These are phyloP conservation scores for Torulaspora maleeae DNA, from an alignment of 805 yeast genomes.

Conservation along the genomic window DNA sequence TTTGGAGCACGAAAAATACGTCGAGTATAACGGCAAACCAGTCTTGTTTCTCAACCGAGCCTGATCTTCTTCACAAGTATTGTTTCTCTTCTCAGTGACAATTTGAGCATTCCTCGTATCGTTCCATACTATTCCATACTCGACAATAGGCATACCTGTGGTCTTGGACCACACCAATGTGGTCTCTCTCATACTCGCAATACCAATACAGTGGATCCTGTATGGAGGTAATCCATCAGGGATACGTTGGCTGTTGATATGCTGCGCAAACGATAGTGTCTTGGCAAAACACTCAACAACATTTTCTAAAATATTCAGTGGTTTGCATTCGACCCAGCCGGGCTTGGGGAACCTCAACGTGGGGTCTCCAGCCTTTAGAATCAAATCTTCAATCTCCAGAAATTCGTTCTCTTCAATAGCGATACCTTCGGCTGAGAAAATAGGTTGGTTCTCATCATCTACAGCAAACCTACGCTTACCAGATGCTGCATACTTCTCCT, in stretches of 20 bases:
- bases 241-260: conserved; percentile 47
- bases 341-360: conserved; percentile 75
- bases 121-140: conserved; percentile 90
- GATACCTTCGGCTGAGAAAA: conserved; percentile 71
- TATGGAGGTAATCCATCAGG: conserved; percentile 47
- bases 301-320: conserved; percentile 65
- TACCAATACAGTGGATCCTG: conserved; percentile 69
- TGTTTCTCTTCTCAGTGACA: conserved; percentile 56
- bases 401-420: conserved; percentile 56
- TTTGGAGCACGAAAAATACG: conserved; percentile 89
- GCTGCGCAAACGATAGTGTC: conserved; percentile 53
- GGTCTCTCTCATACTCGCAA: conserved; percentile 96
- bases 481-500: conserved; percentile 43
- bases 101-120: conserved; percentile 81
- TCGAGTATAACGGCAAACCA: conserved; percentile 77
- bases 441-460: conserved; percentile 39
- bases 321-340: conserved; percentile 94
- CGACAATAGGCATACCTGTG: conserved; percentile 77
- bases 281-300: conserved; percentile 75
- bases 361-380: conserved; percentile 39
- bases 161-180: conserved; percentile 79
- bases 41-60: conserved; percentile 57
- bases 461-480: conserved; percentile 43
- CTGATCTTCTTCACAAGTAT: conserved; percentile 50
- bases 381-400: conserved; percentile 56